phyloP scores from a whole-genome alignment of 1,284 basidiomycete species.

The Moesziomyces antarcticus region DNA sequence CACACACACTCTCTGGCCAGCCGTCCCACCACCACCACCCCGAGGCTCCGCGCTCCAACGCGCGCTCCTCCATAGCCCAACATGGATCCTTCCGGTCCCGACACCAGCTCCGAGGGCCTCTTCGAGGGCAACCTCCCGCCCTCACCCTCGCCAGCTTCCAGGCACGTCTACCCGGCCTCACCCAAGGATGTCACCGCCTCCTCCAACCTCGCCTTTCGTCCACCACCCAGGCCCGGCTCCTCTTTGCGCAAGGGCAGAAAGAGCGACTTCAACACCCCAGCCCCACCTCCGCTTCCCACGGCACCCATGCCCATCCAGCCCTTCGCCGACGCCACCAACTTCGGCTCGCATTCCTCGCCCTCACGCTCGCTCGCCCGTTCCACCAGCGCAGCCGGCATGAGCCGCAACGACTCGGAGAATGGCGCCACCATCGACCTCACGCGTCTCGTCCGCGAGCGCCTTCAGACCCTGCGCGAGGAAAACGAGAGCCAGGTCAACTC shows the following conservation, averaged over 20 bases:
- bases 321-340: conserved; percentile 32
- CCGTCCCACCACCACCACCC: too few species aligned
- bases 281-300: conserved; percentile 40
- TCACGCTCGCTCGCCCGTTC: conserved; percentile 10
- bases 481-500: conserved; percentile 58
- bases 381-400: conserved; percentile 2
- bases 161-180: conserved; percentile 29
- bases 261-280: conserved; percentile 51
- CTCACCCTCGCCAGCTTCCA: conserved; percentile 43
- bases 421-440: conserved; percentile 38
- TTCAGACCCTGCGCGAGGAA: conserved; percentile 46
- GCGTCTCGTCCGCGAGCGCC: conserved; percentile 35
- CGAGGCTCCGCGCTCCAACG: conserved; percentile 8
- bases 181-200: conserved; percentile 40
- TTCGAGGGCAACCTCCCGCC: conserved; percentile 46
- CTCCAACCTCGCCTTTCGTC: conserved; percentile 44
- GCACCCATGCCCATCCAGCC: conserved; percentile 26
- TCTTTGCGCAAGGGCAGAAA: conserved; percentile 49
- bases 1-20: too few species aligned
- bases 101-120: conserved; percentile 48
- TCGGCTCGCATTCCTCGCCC: conserved; percentile 28
- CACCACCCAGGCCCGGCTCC: conserved; percentile 50
- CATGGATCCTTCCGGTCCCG: conserved; percentile 38
- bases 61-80: conserved; percentile 4
- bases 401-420: conserved; percentile 20